phyloP scores from a whole-genome alignment of 2,329 filamentous ascomycete species.

The Samsoniella hepiali region DNA sequence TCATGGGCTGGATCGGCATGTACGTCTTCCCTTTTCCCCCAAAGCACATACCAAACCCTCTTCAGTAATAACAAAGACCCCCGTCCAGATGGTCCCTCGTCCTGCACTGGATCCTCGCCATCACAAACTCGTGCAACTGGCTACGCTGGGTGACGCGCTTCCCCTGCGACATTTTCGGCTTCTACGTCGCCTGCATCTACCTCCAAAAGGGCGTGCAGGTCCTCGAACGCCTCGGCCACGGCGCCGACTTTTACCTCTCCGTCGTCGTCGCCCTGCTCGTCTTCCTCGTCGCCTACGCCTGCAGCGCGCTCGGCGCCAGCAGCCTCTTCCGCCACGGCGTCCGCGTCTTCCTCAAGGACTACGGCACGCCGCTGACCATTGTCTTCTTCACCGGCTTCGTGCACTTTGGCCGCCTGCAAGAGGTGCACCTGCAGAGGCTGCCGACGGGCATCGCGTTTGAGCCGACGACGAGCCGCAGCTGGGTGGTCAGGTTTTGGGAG shows the following conservation, averaged over 20 bases:
- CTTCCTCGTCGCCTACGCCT: conserved; percentile 71
- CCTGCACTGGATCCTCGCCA: conserved; percentile 79
- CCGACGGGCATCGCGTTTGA: conserved; percentile 76
- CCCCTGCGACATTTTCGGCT: conserved; percentile 90
- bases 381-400: conserved; percentile 90
- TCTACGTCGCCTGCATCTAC: conserved; percentile 91
- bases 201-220: conserved; percentile 89
- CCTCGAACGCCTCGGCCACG: conserved; percentile 67
- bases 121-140: conserved; percentile 83
- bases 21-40: conserved; percentile 37
- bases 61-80: not conserved
- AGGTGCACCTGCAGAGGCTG: conserved; percentile 65
- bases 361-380: conserved; percentile 77
- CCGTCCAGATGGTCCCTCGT: conserved; percentile 72
- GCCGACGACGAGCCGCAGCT: conserved; percentile 68
- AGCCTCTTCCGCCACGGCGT: conserved; percentile 71
- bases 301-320: conserved; percentile 67
- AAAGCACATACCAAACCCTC: not conserved
- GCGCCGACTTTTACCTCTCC: conserved; percentile 71
- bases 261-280: conserved; percentile 74
- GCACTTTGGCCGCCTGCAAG: conserved; percentile 77
- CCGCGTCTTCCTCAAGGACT: conserved; percentile 83
- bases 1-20: conserved; percentile 90
- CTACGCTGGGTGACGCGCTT: conserved; percentile 89
- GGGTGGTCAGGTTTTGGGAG: conserved; percentile 82